These are phyloP conservation scores for Phytophthora syringae DNA, from an alignment of 352 stramenopile genomes.

Conservation along the genomic window DNA sequence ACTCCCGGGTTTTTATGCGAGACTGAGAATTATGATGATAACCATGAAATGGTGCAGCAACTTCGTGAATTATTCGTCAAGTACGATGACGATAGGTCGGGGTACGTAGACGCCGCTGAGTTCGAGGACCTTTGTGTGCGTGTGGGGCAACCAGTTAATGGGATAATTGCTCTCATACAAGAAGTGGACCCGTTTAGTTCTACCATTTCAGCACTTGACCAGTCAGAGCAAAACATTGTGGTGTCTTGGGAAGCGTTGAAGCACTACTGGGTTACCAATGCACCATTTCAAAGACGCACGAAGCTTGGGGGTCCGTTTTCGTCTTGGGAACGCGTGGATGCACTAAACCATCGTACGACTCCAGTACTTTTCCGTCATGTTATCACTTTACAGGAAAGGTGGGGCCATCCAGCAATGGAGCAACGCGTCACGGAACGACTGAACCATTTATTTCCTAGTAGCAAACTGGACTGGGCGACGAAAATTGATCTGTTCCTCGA, in stretches of 20 bases:
- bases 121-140: conserved; percentile 71
- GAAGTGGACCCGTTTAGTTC: conserved; percentile 47
- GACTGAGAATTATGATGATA: conserved; percentile 8
- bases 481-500: conserved; percentile 65
- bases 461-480: conserved; percentile 57
- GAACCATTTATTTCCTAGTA: conserved; percentile 55
- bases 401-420: conserved; percentile 60
- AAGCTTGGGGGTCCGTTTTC: conserved; percentile 31
- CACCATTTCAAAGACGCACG: conserved; percentile 61
- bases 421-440: conserved; percentile 47
- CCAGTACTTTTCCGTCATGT: conserved; percentile 44
- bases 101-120: conserved; percentile 52
- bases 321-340: conserved; percentile 56
- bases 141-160: conserved; percentile 45
- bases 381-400: conserved; percentile 49
- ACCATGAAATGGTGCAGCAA: conserved; percentile 47
- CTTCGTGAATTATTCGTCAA: conserved; percentile 58
- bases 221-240: conserved; percentile 11
- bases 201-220: background rate
- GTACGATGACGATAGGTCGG: conserved; percentile 66
- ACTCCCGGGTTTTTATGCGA: conserved; percentile 22
- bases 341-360: conserved; percentile 27
- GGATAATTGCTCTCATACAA: conserved; percentile 46
- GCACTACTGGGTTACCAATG: conserved; percentile 55
- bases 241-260: conserved; percentile 61